A percentile compares a stretch with the other conserved stretches of the same genome.
Evolutionary conservation across 2,329 filamentous ascomycete genomes (phyloP).

Genomic region (Aspergillus fischeri): DNA sequence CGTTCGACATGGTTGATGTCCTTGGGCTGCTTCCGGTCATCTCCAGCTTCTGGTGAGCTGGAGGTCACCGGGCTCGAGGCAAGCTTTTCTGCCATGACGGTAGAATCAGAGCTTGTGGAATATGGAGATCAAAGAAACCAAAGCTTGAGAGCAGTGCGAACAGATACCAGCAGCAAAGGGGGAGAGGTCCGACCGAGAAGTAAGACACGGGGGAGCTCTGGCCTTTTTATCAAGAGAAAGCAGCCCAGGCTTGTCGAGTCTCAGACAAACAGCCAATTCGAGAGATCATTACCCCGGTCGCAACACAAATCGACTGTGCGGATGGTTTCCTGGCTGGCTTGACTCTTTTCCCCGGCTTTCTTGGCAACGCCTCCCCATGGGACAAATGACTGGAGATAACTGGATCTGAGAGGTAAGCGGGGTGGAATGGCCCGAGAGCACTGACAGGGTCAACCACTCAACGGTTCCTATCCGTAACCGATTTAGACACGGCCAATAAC

Average conservation of each 20-base stretch:
- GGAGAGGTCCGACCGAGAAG: background rate
- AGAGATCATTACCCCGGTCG: background rate
- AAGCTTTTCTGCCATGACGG: background rate
- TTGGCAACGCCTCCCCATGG: constrained; percentile 5
- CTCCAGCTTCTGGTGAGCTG: background rate
- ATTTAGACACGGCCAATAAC: constrained; percentile 1
- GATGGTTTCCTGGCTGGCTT: background rate
- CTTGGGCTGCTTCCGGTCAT: constrained; percentile 6
- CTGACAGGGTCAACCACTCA: background rate
- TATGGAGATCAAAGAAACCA: background rate
- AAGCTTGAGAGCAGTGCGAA: background rate
- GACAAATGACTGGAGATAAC: constrained; percentile 15
- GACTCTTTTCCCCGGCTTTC: constrained; percentile 4
- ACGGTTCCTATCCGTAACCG: background rate
- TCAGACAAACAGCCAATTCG: background rate
- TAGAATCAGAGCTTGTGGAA: background rate
- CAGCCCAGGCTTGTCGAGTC: no score
- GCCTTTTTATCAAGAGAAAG: background rate
- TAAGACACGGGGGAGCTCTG: background rate
- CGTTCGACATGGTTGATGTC: constrained; percentile 47
- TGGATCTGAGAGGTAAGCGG: constrained; percentile 8
- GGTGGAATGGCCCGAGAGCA: background rate
- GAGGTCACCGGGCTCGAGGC: background rate
- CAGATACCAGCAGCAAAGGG: background rate
- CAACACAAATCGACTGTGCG: background rate